A percentile compares a stretch with the other conserved stretches of the same genome.
phyloP scores from a whole-genome alignment of 176 grass and related monocot genomes.

The Carex littledalei region DNA sequence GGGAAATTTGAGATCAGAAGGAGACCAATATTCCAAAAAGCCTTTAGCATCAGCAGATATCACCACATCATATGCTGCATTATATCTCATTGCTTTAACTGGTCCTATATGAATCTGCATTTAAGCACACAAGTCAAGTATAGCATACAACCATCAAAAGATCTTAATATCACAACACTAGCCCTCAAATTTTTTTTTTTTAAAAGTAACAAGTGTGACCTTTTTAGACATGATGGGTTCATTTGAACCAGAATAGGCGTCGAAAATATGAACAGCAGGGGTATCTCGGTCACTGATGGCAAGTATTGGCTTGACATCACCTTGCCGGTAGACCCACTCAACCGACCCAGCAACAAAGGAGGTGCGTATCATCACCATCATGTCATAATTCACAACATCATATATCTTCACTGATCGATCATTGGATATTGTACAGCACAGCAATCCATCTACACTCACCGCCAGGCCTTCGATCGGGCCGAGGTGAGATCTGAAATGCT shows the following conservation, averaged over 20 bases:
- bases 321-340: conserved; percentile 87
- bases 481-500: conserved; percentile 95
- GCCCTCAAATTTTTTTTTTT: neutral
- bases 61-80: conserved; percentile 50
- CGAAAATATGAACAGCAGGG: conserved; percentile 71
- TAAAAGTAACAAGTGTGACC: conserved; percentile 36
- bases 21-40: conserved; percentile 87
- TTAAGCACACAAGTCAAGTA: conserved; percentile 7
- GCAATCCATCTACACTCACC: conserved; percentile 87
- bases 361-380: conserved; percentile 99
- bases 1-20: conserved; percentile 68
- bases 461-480: conserved; percentile 92
- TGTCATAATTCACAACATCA: conserved; percentile 98
- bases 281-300: conserved; percentile 73
- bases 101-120: conserved; percentile 78
- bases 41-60: conserved; percentile 81
- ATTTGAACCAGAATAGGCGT: conserved; percentile 75
- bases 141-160: neutral
- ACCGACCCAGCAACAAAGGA: conserved; percentile 69
- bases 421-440: conserved; percentile 86
- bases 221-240: conserved; percentile 90
- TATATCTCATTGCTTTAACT: conserved; percentile 91
- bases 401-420: conserved; percentile 86
- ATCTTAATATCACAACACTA: conserved; percentile 18
- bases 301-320: conserved; percentile 86